A percentile compares a stretch with the other conserved stretches of the same genome.
Conservation (phyloP, 2,329 filamentous ascomycete genomes). For the Erysiphe neolycopersici region DNA sequence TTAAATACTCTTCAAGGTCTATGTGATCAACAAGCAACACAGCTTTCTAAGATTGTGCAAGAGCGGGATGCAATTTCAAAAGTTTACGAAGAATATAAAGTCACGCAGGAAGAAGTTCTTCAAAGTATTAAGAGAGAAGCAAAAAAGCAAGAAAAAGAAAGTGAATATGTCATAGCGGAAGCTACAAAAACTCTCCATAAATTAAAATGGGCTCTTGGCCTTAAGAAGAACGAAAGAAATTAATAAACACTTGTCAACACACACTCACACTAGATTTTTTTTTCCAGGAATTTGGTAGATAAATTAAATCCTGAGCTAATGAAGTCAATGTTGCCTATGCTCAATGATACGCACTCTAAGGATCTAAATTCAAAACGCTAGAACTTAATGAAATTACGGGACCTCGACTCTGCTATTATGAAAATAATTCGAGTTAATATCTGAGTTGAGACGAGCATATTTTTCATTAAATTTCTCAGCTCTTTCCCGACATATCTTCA, state of each 20-base stretch:
- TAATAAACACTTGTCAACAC: neutral
- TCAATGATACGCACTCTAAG: too few relatives aligned
- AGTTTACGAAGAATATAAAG: slow-evolving; percentile 37
- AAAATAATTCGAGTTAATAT: too few relatives aligned
- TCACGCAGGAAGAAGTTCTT: slow-evolving; percentile 33
- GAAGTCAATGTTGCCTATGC: too few relatives aligned
- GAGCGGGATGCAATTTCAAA: slow-evolving; percentile 34
- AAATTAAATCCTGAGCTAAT: too few relatives aligned
- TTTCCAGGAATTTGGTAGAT: too few relatives aligned
- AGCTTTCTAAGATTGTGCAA: slow-evolving; percentile 30
- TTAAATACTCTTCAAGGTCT: slow-evolving; percentile 38
- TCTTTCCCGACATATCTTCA: too few relatives aligned
- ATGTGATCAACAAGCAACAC: slow-evolving; percentile 45
- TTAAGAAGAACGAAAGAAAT: slow-evolving; percentile 28
- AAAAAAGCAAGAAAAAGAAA: slow-evolving; percentile 29
- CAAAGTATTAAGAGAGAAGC: slow-evolving; percentile 31
- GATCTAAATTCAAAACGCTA: too few relatives aligned
- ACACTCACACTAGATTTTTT: too few relatives aligned
- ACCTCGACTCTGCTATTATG: too few relatives aligned
- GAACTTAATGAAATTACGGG: too few relatives aligned
- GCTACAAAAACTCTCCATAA: slow-evolving; percentile 34
- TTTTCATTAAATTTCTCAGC: too few relatives aligned
- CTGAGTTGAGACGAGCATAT: too few relatives aligned
- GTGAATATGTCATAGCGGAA: slow-evolving; percentile 29
- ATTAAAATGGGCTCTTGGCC: slow-evolving; percentile 45